Percentiles rank a stretch among this genome's conserved stretches.
Conservation (phyloP, 805 yeast species). For the Yarrowia bubula region DNA sequence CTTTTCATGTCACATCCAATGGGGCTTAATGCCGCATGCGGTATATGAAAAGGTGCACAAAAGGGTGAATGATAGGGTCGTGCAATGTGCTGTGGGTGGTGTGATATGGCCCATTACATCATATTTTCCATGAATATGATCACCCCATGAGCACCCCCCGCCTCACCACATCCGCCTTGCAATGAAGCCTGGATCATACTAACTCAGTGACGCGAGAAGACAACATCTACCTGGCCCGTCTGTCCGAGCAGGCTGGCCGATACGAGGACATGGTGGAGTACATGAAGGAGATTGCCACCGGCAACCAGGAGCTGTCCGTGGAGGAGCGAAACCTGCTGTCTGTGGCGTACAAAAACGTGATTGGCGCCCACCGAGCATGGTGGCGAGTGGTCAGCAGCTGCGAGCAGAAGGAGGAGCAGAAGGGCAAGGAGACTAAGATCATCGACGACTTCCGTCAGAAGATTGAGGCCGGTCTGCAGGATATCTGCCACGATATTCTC, state of each 20-base stretch:
- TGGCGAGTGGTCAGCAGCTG: slow-evolving; percentile 99
- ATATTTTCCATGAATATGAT: too few relatives aligned
- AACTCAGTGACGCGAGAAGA: slow-evolving; percentile 73
- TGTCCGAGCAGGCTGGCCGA: slow-evolving; percentile 99
- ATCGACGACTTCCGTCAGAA: slow-evolving; percentile 94
- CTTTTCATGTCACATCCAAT: background rate
- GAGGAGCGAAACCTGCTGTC: slow-evolving; percentile 97
- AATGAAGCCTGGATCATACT: too few relatives aligned
- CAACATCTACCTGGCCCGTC: slow-evolving; percentile 95
- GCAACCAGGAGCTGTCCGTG: slow-evolving; percentile 74
- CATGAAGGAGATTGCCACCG: slow-evolving; percentile 90
- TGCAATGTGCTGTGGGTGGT: too few relatives aligned
- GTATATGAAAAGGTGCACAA: too few relatives aligned
- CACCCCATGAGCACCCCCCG: too few relatives aligned
- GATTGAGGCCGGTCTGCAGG: slow-evolving; percentile 90
- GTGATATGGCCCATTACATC: too few relatives aligned
- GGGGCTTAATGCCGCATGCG: background rate
- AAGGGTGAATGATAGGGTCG: too few relatives aligned
- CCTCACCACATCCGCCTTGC: too few relatives aligned
- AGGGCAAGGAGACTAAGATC: slow-evolving; percentile 87
- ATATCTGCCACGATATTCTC: slow-evolving; percentile 92
- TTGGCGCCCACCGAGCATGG: slow-evolving; percentile 99
- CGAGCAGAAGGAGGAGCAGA: slow-evolving; percentile 98
- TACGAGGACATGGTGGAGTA: slow-evolving; percentile 99
- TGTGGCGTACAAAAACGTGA: slow-evolving; percentile 97